Percentiles rank a stretch among this genome's conserved stretches.
Evolutionary conservation across 352 stramenopile species (phyloP).

Genomic region (Phytophthora quininea): DNA sequence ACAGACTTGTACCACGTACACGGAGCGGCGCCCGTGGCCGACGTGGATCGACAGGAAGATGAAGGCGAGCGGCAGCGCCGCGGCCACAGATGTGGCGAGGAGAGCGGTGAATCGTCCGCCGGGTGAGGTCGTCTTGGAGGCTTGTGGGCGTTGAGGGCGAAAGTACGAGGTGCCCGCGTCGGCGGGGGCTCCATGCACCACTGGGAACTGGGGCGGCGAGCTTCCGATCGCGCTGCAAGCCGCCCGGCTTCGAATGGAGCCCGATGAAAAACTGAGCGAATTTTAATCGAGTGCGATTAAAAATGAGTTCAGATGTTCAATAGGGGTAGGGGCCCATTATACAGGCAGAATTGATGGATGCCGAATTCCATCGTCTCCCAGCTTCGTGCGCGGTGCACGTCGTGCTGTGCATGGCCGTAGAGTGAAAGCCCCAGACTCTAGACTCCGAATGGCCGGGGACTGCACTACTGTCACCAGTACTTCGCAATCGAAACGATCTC

Average conservation of each 20-base stretch:
- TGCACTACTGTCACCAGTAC: too few relatives aligned
- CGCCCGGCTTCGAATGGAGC: slow-evolving; percentile 5
- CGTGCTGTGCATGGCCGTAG: too few relatives aligned
- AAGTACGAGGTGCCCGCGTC: slow-evolving; percentile 21
- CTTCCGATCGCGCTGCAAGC: slow-evolving; percentile 24
- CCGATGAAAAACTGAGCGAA: not conserved
- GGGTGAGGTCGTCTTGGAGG: slow-evolving; percentile 24
- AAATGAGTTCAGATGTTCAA: slow-evolving; percentile 3
- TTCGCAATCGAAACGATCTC: too few relatives aligned
- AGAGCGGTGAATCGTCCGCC: slow-evolving; percentile 23
- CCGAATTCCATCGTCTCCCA: too few relatives aligned
- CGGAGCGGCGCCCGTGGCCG: slow-evolving; percentile 30
- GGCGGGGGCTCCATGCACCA: slow-evolving; percentile 23
- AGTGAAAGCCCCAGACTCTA: too few relatives aligned
- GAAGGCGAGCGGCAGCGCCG: slow-evolving; percentile 29
- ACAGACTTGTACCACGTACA: slow-evolving; percentile 47
- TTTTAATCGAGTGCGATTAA: slow-evolving; percentile 36
- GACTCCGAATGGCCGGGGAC: too few relatives aligned
- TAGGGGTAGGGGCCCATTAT: not conserved
- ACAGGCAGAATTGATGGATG: not conserved
- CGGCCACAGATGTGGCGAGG: slow-evolving; percentile 15
- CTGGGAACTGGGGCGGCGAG: slow-evolving; percentile 27
- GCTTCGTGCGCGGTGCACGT: too few relatives aligned
- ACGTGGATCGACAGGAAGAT: slow-evolving; percentile 51
- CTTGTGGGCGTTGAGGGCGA: slow-evolving; percentile 1